These are phyloP conservation scores for Rhizopogon vesiculosus DNA, from an alignment of 768 basidiomycete species.

Conservation along the genomic window DNA sequence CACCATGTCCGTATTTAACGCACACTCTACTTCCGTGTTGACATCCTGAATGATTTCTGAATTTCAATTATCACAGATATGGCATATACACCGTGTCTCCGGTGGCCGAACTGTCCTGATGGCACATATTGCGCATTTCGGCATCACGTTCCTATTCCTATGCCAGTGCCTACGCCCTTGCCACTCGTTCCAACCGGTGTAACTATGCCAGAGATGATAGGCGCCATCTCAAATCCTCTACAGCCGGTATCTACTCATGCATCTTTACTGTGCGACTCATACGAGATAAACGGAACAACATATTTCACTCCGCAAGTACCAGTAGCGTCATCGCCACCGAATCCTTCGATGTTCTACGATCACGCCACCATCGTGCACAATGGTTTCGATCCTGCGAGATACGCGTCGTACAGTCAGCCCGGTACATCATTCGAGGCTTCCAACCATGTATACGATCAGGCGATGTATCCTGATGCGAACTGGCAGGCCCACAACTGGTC, in stretches of 20 bases:
- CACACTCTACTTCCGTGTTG: background rate
- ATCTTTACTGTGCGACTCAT: conserved; percentile 12
- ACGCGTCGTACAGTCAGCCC: background rate
- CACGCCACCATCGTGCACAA: background rate
- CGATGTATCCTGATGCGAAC: background rate
- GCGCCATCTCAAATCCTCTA: conserved; percentile 2
- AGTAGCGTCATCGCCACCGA: conserved; percentile 3
- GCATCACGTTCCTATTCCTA: conserved; percentile 21
- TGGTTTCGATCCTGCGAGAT: background rate
- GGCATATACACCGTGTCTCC: conserved; percentile 31
- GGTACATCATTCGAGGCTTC: background rate
- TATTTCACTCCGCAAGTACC: conserved; percentile 15
- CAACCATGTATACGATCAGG: background rate
- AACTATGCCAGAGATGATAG: background rate
- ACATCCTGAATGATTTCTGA: background rate
- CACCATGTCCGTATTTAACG: conserved; percentile 26
- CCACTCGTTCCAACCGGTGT: background rate
- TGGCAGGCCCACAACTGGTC: background rate
- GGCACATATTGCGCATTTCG: conserved; percentile 24
- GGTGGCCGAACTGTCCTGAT: conserved; percentile 26
- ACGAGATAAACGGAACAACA: conserved; percentile 24
- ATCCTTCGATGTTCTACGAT: conserved; percentile 5
- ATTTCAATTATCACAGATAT: conserved; percentile 19
- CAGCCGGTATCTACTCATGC: background rate
- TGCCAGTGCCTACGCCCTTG: background rate